Conservation (phyloP, 257 asterid species). For the Perilla frutescens region DNA sequence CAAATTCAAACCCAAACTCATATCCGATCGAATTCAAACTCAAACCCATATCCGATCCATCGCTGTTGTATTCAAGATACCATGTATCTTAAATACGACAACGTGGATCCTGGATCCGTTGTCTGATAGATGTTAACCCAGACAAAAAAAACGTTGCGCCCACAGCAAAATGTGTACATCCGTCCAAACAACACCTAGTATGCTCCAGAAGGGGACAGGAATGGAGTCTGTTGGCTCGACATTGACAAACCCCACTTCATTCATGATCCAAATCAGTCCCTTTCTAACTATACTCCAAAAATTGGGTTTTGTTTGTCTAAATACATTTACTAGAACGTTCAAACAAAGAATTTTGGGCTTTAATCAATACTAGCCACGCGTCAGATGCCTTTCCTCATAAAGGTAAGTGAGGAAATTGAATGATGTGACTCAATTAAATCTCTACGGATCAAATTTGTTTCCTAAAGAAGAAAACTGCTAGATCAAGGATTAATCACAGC, state of each 20-base stretch:
- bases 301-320: background rate
- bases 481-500: conserved; percentile 1
- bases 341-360: background rate
- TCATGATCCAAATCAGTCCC: background rate
- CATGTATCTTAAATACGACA: too few relatives aligned
- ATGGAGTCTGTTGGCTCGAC: conserved; percentile 11
- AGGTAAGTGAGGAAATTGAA: background rate
- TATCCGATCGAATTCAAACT: too few relatives aligned
- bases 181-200: background rate
- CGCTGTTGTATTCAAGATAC: too few relatives aligned
- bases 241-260: background rate
- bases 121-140: too few relatives aligned
- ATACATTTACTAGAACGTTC: conserved; percentile 28
- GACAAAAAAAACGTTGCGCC: too few relatives aligned
- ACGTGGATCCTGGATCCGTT: too few relatives aligned
- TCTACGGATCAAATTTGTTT: background rate
- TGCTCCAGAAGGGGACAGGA: conserved; percentile 11
- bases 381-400: conserved; percentile 13
- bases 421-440: background rate
- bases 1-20: too few relatives aligned
- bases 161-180: background rate
- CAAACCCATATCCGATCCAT: too few relatives aligned
- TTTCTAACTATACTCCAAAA: background rate
- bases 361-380: conserved; percentile 10
- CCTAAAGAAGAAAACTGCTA: conserved; percentile 5